Percentiles rank a stretch among this genome's conserved stretches.
These are phyloP conservation scores for Ceratocystis lukuohia DNA, from an alignment of 2,329 filamentous ascomycete species.

Conservation along the genomic window DNA sequence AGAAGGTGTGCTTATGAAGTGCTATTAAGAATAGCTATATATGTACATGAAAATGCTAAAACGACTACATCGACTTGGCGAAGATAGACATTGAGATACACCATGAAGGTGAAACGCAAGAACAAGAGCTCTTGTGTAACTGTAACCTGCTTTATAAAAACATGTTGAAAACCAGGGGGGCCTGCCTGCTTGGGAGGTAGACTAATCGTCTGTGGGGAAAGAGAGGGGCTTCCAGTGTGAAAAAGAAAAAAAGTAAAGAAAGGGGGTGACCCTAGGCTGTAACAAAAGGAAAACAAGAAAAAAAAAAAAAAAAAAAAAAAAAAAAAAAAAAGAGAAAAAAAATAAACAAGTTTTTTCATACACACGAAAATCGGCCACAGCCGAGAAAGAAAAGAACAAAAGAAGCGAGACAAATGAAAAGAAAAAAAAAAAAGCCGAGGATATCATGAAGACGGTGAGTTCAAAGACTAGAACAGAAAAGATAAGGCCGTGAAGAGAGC, in stretches of 20 bases:
- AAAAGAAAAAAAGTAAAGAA: constrained; percentile 11
- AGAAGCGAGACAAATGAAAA: constrained; percentile 6
- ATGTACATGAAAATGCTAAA: neutral
- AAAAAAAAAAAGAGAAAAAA: neutral
- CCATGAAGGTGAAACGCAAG: neutral
- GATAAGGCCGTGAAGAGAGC: constrained; percentile 5
- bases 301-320: constrained; percentile 1
- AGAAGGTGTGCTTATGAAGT: neutral
- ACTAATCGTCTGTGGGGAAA: constrained; percentile 1
- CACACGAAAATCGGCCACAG: too few relatives aligned
- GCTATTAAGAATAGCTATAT: neutral
- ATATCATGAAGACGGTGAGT: constrained; percentile 15
- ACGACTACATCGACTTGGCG: neutral
- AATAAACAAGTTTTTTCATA: neutral
- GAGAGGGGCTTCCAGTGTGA: constrained; percentile 20
- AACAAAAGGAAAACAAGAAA: constrained; percentile 17
- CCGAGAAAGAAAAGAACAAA: constrained; percentile 9
- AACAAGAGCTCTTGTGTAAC: constrained; percentile 15
- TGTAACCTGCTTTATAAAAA: neutral
- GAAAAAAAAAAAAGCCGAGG: constrained; percentile 2
- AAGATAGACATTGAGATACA: neutral
- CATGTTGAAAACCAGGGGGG: constrained; percentile 2
- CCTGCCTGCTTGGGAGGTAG: constrained; percentile 17
- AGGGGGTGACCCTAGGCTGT: constrained; percentile 20
- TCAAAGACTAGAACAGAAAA: constrained; percentile 17